Evolutionary conservation across 306 rosid genomes (phyloP), one percentile per base, ranked within the genome.

Genomic region (Prunus dulcis): DNA sequence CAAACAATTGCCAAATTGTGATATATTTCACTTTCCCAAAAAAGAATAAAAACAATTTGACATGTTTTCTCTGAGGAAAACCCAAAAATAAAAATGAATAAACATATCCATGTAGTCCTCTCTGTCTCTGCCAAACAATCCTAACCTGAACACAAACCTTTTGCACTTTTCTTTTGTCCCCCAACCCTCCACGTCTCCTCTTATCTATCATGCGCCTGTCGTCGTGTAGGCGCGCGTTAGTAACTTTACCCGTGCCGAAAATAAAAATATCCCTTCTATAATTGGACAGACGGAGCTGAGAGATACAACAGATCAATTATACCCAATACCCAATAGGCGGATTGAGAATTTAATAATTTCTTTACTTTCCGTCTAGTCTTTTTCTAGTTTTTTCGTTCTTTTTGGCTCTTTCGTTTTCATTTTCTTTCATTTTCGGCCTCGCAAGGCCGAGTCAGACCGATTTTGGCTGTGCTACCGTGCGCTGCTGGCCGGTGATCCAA

Each of bases 391-490:
- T 19, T 23, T 28, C 20, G 1, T 18, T 19, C 3, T 2, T 6
- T 10, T 28, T 28, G 34, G 7, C 43, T 3, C 10, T 63, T 63
- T 27, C 18, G 46, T 9, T 9, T 34, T 32, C 19, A 6, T 0
- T 19, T 0, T 0, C 41, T 38, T 12, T 8, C 67, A 5, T 15
- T 62, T 28, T 62, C 20, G 67, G 34, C 30, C 20, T 53, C 4
- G n/a, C 10, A 1, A 5, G 64, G 65, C 34, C 65, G 65, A 60
- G 34, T 60, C 17, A 13, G 38, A 60, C 43, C 13, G 2, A 20
- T 41, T 67, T 62, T 51, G 43, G 22, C 45, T 4, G 43, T 30
- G 86, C 86, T 81, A 84, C 77, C 74, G 58, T 82, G 82, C 87
- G 92, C 63, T 45, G 49, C 28, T 47, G 53, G 55, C 53, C 78